Conservation (phyloP, 2,329 filamentous ascomycete species). For the Monosporascus sp. region DNA sequence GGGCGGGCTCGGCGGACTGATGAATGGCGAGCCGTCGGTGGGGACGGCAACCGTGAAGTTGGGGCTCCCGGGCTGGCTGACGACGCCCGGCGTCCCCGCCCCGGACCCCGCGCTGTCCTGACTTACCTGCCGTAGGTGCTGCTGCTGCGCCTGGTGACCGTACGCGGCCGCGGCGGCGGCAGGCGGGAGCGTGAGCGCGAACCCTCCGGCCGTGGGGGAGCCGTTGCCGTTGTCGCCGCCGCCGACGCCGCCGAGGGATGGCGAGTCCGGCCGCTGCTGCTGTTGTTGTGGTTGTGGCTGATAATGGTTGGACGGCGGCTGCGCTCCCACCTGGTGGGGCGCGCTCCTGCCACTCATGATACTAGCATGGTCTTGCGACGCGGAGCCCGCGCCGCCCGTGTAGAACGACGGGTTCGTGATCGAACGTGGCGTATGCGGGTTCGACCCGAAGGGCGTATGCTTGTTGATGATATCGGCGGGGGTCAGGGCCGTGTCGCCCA, state of each 20-base stretch:
- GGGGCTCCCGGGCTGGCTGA: conserved; percentile 1
- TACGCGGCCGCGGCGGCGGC: background rate
- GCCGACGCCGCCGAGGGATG: conserved; percentile 12
- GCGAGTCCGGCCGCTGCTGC: conserved; percentile 20
- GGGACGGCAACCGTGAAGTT: background rate
- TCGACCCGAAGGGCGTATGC: conserved; percentile 24
- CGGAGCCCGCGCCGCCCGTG: conserved; percentile 6
- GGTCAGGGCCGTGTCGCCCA: conserved; percentile 38
- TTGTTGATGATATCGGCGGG: conserved; percentile 35
- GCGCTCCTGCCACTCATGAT: conserved; percentile 16
- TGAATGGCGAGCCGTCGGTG: background rate
- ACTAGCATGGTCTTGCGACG: conserved; percentile 27
- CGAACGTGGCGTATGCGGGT: conserved; percentile 13
- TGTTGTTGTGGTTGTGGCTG: conserved; percentile 1
- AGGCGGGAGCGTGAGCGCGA: background rate
- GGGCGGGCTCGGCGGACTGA: conserved; percentile 15
- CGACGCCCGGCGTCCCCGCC: background rate
- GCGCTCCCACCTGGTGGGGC: background rate
- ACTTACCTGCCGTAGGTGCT: background rate
- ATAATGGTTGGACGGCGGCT: background rate
- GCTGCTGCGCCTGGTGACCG: background rate
- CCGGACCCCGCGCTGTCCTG: background rate
- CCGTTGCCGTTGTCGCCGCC: background rate
- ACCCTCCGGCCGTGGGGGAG: background rate
- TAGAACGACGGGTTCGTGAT: conserved; percentile 23